phyloP scores from a whole-genome alignment of 805 yeast genomes.

The Ogataea philodendri region DNA sequence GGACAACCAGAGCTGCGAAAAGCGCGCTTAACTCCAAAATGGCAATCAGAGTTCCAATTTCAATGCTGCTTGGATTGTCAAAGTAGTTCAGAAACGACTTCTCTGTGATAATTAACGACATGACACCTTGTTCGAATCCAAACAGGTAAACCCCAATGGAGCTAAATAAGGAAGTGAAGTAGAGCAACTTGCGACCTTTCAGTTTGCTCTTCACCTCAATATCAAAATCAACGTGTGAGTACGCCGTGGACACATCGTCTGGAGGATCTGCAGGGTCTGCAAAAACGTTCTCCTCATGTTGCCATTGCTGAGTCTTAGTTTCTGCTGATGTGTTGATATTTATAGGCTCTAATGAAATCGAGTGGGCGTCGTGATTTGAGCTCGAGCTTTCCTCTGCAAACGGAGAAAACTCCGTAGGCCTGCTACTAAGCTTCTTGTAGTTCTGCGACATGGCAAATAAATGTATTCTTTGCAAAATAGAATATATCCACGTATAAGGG shows the following conservation, averaged over 20 bases:
- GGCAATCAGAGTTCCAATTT: constrained; percentile 81
- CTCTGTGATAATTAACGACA: constrained; percentile 79
- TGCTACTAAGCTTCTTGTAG: constrained; percentile 15
- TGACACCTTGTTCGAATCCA: constrained; percentile 74
- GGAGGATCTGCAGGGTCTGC: constrained; percentile 6
- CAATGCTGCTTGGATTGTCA: constrained; percentile 64
- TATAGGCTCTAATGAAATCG: constrained; percentile 10
- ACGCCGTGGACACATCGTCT: constrained; percentile 5
- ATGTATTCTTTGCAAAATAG: background rate
- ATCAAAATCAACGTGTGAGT: constrained; percentile 24
- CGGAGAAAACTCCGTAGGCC: constrained; percentile 11
- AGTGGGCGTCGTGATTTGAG: constrained; percentile 13
- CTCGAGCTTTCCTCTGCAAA: constrained; percentile 16
- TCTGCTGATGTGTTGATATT: constrained; percentile 6
- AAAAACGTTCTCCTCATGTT: constrained; percentile 17
- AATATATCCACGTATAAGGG: constrained; percentile 7
- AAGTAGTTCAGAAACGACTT: constrained; percentile 65
- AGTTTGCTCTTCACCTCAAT: constrained; percentile 17
- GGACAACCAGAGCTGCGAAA: constrained; percentile 69
- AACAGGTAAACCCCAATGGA: constrained; percentile 46
- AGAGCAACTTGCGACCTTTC: constrained; percentile 26
- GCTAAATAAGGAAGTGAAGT: constrained; percentile 29
- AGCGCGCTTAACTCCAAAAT: constrained; percentile 83
- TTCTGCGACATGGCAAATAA: constrained; percentile 14
- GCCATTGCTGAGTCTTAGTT: constrained; percentile 14